Evolutionary conservation across 2,329 filamentous ascomycete species (phyloP), one percentile per base, ranked within the genome.

Genomic region (Pseudocercospora eumusae): DNA sequence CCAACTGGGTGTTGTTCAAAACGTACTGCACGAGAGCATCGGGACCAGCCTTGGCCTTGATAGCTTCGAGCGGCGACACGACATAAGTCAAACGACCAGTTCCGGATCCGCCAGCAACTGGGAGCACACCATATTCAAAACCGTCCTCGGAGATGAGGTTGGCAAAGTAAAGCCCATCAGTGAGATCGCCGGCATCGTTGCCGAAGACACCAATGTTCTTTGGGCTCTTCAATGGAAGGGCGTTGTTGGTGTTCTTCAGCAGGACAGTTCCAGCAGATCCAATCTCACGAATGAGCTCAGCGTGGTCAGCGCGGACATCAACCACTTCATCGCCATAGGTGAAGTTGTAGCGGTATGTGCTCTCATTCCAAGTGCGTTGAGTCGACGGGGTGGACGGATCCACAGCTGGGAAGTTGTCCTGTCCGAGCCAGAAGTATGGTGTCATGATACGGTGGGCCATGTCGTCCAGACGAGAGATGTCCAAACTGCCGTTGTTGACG

Each of bases 401-500:
- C 10, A 77, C 66, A 8, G 72, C 66, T 4, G 75, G 77, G 69
- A 71, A 73, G 25, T 59, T 84, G 3, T 91, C 68, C 69, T 88
- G 86, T n/a, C 84, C 84, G 55, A 85, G 36, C 25, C 81, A 78
- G 67, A 83, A 86, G 79, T 82, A 86, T 0, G 83, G 73, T 2
- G 83, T 80, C 42, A 86, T 71, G 27, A 68, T 64, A 58, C 74
- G 69, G 1, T 76, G 81, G 0, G 79, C 82, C 85, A 88, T 88
- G 62, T 88, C 84, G 59, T 83, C 78, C 0, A 89, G 57, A 7
- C 86, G 80, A 23, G 65, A 62, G 25, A 68, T 56, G 13, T 66
- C 62, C 50, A 75, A 56, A 2, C 68, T 69, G 21, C 72, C 74
- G 36, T 75, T 75, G 42, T 63, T 64, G 63, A 70, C 36, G 9